Percentiles rank a stretch among this genome's conserved stretches.
phyloP scores from a whole-genome alignment of 176 grass and related monocot genomes.

The Eleusine indica region DNA sequence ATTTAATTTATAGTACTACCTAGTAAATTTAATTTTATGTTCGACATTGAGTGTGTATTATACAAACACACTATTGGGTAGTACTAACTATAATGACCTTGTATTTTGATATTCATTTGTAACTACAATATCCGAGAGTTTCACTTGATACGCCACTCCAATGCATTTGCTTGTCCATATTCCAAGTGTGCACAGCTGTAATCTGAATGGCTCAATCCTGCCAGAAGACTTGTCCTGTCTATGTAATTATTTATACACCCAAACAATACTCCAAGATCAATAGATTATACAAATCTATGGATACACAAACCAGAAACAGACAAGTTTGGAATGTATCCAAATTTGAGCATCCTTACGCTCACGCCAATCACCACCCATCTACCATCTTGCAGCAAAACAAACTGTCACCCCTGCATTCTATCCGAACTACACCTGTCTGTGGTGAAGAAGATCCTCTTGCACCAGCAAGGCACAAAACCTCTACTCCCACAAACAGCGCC shows the following conservation, averaged over 20 bases:
- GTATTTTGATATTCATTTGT: slow-evolving; percentile 1
- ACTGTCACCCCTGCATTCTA: background rate
- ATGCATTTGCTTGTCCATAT: background rate
- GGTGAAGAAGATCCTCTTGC: slow-evolving; percentile 2
- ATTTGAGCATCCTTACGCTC: background rate
- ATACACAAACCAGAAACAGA: background rate
- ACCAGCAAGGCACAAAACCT: slow-evolving; percentile 21
- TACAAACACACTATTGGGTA: background rate
- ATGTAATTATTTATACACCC: slow-evolving; percentile 26
- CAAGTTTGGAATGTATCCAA: slow-evolving; percentile 8
- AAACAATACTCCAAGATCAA: slow-evolving; percentile 9
- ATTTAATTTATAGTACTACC: too few relatives aligned
- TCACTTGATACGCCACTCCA: slow-evolving; percentile 10
- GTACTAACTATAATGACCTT: background rate
- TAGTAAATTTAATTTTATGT: background rate
- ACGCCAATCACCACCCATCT: background rate
- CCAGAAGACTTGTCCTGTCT: background rate
- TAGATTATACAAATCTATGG: background rate
- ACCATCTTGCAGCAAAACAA: slow-evolving; percentile 34
- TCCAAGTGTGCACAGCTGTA: background rate
- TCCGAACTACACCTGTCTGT: background rate
- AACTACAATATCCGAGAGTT: slow-evolving; percentile 9
- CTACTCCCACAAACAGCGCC: background rate
- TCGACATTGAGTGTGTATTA: background rate
- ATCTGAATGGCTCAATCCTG: background rate